Conservation (phyloP, 2,329 filamentous ascomycete genomes). For the Fusarium pininemorale region DNA sequence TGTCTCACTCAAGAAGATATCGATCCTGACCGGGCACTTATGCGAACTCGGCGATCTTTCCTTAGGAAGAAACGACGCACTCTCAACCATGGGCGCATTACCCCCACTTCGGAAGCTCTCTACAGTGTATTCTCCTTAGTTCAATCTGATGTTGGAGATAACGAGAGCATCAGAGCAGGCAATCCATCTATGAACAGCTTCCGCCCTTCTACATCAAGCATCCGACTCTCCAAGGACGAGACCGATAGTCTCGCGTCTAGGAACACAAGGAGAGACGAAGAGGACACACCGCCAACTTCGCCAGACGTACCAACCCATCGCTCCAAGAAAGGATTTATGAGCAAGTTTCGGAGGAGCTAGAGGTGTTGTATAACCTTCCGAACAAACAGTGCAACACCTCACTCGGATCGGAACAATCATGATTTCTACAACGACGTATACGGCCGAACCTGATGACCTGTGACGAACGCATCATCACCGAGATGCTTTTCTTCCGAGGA, state of each 20-base stretch:
- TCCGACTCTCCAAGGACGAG: constrained; percentile 50
- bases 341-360: constrained; percentile 39
- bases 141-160: constrained; percentile 37
- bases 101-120: constrained; percentile 46
- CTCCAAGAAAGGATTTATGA: constrained; percentile 42
- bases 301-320: constrained; percentile 45
- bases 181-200: constrained; percentile 44
- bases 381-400: constrained; percentile 11
- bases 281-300: constrained; percentile 50
- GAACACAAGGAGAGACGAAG: constrained; percentile 41
- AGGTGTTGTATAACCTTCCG: not conserved
- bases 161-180: constrained; percentile 32
- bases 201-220: constrained; percentile 46
- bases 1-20: constrained; percentile 65
- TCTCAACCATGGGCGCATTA: constrained; percentile 57
- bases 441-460: constrained; percentile 32
- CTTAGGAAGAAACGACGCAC: constrained; percentile 56
- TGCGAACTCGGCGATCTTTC: constrained; percentile 58
- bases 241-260: constrained; percentile 50
- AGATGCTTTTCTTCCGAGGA: constrained; percentile 7
- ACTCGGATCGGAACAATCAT: constrained; percentile 19
- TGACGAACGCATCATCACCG: constrained; percentile 35
- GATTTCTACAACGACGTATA: constrained; percentile 26
- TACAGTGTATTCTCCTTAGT: constrained; percentile 48
- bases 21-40: constrained; percentile 52